These are phyloP conservation scores for Stagonosporopsis cucurbitacearum DNA, from an alignment of 2,329 filamentous ascomycete genomes.

Conservation along the genomic window DNA sequence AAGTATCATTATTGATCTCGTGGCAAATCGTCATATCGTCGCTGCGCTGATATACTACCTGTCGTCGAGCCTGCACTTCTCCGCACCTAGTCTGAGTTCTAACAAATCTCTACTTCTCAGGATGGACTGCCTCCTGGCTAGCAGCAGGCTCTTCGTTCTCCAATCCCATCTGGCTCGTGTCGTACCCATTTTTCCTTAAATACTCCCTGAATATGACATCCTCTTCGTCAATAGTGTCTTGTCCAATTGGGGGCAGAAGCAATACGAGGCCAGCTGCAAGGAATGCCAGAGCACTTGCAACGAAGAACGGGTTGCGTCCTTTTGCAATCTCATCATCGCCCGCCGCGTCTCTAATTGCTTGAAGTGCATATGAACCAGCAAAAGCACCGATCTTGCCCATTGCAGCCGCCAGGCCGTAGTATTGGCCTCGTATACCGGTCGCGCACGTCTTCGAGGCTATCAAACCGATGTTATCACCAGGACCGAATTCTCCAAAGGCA, in stretches of 20 bases:
- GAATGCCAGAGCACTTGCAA: constrained; percentile 78
- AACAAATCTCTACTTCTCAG: background rate
- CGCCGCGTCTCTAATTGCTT: constrained; percentile 59
- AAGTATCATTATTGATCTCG: too few species aligned
- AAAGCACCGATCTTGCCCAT: constrained; percentile 82
- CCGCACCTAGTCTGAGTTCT: too few species aligned
- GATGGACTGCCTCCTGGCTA: constrained; percentile 20
- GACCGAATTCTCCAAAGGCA: constrained; percentile 79
- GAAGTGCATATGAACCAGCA: constrained; percentile 83
- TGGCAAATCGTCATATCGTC: too few species aligned
- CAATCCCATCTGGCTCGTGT: constrained; percentile 65
- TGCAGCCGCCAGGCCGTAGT: constrained; percentile 74
- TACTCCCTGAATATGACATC: constrained; percentile 78
- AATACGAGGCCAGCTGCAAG: constrained; percentile 71
- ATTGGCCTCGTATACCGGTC: constrained; percentile 83
- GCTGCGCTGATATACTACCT: too few species aligned
- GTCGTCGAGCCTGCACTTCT: too few species aligned
- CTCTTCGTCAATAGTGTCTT: constrained; percentile 83
- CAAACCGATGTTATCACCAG: constrained; percentile 90
- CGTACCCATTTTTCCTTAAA: constrained; percentile 76
- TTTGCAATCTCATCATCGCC: constrained; percentile 51
- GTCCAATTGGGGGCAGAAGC: constrained; percentile 75
- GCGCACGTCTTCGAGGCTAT: constrained; percentile 87
- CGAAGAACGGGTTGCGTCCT: constrained; percentile 89
- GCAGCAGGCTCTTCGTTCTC: constrained; percentile 7